A percentile compares a stretch with the other conserved stretches of the same genome.
phyloP scores from a whole-genome alignment of 2,329 filamentous ascomycete genomes.

The Sporothrix globosa region DNA sequence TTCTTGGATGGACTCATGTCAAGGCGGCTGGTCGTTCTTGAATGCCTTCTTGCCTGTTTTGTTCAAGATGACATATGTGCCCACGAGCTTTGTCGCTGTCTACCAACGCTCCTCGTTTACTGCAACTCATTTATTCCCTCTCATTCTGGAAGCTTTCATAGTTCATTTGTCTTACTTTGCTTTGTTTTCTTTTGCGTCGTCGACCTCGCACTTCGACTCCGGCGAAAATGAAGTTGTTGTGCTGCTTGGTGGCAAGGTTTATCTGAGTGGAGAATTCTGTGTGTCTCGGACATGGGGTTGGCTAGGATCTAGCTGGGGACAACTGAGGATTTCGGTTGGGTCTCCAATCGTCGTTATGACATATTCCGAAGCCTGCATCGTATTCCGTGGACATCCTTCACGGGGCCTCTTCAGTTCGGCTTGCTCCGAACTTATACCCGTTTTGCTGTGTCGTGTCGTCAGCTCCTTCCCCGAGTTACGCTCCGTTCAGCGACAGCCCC shows the following conservation, averaged over 20 bases:
- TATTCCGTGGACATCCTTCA: not conserved
- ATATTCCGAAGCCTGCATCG: not conserved
- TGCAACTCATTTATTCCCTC: not conserved
- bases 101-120: not conserved
- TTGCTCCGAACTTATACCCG: not conserved
- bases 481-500: not conserved
- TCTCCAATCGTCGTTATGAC: not conserved
- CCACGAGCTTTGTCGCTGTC: not conserved
- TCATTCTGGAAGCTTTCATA: not conserved
- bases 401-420: not conserved
- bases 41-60: not conserved
- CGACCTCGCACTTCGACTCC: not conserved
- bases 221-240: conserved; percentile 7
- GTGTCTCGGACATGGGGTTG: too few species aligned
- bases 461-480: not conserved
- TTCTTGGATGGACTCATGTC: too few species aligned
- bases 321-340: not conserved
- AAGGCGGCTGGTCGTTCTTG: not conserved
- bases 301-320: not conserved
- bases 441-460: not conserved
- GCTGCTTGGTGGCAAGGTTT: not conserved
- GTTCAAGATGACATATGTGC: not conserved
- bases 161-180: not conserved
- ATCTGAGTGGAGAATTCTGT: not conserved
- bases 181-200: not conserved